Percentiles rank a stretch among this genome's conserved stretches.
Conservation (phyloP, 768 basidiomycete species). For the Mycena crocata region DNA sequence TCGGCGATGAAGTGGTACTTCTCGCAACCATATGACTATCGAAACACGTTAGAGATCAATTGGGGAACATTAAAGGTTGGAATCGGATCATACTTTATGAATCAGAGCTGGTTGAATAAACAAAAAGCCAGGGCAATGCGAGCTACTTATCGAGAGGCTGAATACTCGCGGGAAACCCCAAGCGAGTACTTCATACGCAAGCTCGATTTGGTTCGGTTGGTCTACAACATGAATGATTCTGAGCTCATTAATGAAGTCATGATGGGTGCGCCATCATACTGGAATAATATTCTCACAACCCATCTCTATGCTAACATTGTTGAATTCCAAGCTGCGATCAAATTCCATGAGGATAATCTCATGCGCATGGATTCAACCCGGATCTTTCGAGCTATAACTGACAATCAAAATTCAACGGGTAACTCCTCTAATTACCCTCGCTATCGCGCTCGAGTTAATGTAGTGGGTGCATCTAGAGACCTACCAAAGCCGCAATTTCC, state of each 20-base stretch:
- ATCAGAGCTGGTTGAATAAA: constrained; percentile 41
- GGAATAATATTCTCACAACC: constrained; percentile 4
- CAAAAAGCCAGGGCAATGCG: constrained; percentile 41
- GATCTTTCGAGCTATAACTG: background rate
- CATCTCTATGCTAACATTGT: background rate
- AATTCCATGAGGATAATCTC: background rate
- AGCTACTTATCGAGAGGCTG: constrained; percentile 41
- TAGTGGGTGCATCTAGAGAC: background rate
- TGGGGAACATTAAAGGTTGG: constrained; percentile 43
- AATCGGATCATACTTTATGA: constrained; percentile 47
- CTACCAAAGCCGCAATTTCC: background rate
- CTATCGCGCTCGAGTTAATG: background rate
- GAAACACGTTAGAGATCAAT: constrained; percentile 31
- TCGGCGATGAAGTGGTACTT: background rate
- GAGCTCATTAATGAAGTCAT: constrained; percentile 49
- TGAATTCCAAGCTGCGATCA: constrained; percentile 2
- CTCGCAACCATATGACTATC: background rate
- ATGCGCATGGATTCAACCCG: background rate
- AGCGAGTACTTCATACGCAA: constrained; percentile 51
- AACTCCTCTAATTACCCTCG: too few relatives aligned
- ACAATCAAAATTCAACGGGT: background rate
- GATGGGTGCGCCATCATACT: constrained; percentile 36
- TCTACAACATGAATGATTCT: constrained; percentile 32
- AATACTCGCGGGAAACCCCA: constrained; percentile 40
- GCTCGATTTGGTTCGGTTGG: constrained; percentile 29